A percentile compares a stretch with the other conserved stretches of the same genome.
These are phyloP conservation scores for Debaryomyces maramus DNA, from an alignment of 805 yeast species.

Conservation along the genomic window DNA sequence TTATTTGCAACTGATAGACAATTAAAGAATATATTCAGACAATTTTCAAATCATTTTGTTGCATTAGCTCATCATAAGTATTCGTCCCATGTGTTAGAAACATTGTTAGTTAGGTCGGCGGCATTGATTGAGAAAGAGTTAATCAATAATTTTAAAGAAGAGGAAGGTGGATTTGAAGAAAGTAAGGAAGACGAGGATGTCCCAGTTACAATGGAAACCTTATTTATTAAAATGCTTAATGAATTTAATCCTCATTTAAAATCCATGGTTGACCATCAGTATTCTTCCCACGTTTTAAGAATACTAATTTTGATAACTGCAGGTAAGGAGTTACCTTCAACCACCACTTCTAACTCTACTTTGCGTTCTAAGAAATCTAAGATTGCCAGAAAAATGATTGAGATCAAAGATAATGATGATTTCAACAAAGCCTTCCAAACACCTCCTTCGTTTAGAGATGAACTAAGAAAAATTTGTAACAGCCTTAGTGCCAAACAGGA, in stretches of 20 bases:
- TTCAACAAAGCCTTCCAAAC: constrained; percentile 65
- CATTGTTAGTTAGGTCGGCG: constrained; percentile 74
- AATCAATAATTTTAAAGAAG: constrained; percentile 40
- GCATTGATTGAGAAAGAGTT: constrained; percentile 74
- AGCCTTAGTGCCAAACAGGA: constrained; percentile 36
- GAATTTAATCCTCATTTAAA: constrained; percentile 63
- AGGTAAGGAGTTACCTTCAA: constrained; percentile 76
- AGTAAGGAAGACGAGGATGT: constrained; percentile 35
- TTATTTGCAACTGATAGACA: constrained; percentile 63
- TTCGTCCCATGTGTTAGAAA: constrained; percentile 91
- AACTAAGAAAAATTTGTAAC: constrained; percentile 52
- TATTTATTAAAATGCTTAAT: constrained; percentile 62
- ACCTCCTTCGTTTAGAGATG: constrained; percentile 65
- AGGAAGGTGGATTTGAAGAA: constrained; percentile 32
- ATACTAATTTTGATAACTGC: constrained; percentile 67
- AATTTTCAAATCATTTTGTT: constrained; percentile 73
- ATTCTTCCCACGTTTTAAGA: constrained; percentile 87
- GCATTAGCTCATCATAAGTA: constrained; percentile 82
- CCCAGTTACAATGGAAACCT: constrained; percentile 59
- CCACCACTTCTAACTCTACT: constrained; percentile 65
- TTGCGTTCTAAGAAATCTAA: constrained; percentile 81
- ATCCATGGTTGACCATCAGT: constrained; percentile 68
- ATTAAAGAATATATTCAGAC: constrained; percentile 60
- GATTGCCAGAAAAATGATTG: constrained; percentile 91
- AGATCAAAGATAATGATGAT: constrained; percentile 75